Evolutionary conservation across 2,329 filamentous ascomycete species (phyloP).

Genomic region (Taxawa tesnikishii): DNA sequence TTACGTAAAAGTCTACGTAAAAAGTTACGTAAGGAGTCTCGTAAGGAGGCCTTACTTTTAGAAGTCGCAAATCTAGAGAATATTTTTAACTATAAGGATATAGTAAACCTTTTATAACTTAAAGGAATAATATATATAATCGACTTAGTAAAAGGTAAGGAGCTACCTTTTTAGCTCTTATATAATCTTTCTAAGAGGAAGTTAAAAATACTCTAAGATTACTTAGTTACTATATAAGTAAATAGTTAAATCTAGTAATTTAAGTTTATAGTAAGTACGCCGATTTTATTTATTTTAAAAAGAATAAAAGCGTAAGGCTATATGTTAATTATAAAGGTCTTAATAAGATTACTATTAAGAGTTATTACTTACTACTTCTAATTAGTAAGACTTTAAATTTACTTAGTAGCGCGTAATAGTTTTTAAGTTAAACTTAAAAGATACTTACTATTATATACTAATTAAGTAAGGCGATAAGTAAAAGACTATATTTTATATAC

Average conservation of each 20-base stretch:
- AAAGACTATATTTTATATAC: slow-evolving; percentile 11
- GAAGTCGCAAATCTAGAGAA: too few species aligned
- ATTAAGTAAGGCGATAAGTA: slow-evolving; percentile 14
- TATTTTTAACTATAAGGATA: not conserved
- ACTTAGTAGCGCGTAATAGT: slow-evolving; percentile 8
- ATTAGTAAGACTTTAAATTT: slow-evolving; percentile 15
- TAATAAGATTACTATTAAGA: slow-evolving; percentile 20
- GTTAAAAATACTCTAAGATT: slow-evolving; percentile 1
- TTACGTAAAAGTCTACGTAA: too few species aligned
- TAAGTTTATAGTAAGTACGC: slow-evolving; percentile 4
- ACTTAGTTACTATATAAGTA: slow-evolving; percentile 1
- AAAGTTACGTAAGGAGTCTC: too few species aligned
- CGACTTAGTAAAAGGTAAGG: not conserved
- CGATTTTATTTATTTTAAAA: slow-evolving; percentile 12
- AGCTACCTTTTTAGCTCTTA: not conserved
- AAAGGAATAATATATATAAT: not conserved
- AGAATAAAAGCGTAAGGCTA: slow-evolving; percentile 10
- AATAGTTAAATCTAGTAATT: slow-evolving; percentile 6
- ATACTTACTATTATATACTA: slow-evolving; percentile 14
- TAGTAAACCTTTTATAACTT: not conserved
- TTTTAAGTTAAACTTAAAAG: slow-evolving; percentile 14
- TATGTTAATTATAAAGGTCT: slow-evolving; percentile 19
- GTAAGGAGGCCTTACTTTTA: too few species aligned
- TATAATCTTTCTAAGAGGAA: not conserved
- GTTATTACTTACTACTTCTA: slow-evolving; percentile 14